A percentile compares a stretch with the other conserved stretches of the same genome.
phyloP scores from a whole-genome alignment of 495 filamentous ascomycete species.

The Neurospora intermedia region DNA sequence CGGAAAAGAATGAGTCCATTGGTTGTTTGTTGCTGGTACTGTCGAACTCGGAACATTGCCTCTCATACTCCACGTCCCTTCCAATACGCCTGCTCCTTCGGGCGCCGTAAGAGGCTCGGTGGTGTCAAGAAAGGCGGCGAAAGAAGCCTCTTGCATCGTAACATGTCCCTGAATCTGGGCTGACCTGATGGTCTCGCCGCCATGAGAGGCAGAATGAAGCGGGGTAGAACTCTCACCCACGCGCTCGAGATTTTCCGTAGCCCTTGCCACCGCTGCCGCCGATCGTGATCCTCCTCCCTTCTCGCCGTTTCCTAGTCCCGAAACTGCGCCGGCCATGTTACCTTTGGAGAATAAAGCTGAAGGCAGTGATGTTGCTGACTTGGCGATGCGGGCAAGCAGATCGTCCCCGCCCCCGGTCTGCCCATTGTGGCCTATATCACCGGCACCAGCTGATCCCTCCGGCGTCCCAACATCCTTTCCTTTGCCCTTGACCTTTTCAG shows the following conservation, averaged over 20 bases:
- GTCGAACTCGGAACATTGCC: not conserved
- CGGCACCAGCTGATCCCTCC: not conserved
- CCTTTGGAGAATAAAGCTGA: slow-evolving; percentile 11
- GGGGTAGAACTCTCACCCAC: slow-evolving; percentile 18
- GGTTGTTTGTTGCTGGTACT: not conserved
- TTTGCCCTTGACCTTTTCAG: slow-evolving; percentile 10
- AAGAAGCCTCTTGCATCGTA: slow-evolving; percentile 27
- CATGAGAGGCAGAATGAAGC: slow-evolving; percentile 49
- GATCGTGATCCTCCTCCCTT: slow-evolving; percentile 16
- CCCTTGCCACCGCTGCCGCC: slow-evolving; percentile 12
- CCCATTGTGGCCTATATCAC: not conserved
- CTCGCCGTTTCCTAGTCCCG: slow-evolving; percentile 4
- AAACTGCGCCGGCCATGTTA: not conserved
- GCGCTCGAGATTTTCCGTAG: slow-evolving; percentile 3
- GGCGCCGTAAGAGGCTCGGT: slow-evolving; percentile 16
- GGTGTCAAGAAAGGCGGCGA: slow-evolving; percentile 34
- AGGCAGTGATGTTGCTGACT: slow-evolving; percentile 17
- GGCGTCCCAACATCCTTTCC: slow-evolving; percentile 2
- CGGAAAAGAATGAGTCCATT: not conserved
- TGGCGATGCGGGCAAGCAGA: slow-evolving; percentile 14
- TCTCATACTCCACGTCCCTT: slow-evolving; percentile 9
- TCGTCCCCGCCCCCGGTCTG: not conserved
- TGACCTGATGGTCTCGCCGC: slow-evolving; percentile 8
- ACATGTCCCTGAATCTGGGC: slow-evolving; percentile 25
- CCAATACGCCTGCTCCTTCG: slow-evolving; percentile 11